Base-by-base conservation (phyloP, 768 basidiomycete species). In the Mycena haematopus region DNA sequence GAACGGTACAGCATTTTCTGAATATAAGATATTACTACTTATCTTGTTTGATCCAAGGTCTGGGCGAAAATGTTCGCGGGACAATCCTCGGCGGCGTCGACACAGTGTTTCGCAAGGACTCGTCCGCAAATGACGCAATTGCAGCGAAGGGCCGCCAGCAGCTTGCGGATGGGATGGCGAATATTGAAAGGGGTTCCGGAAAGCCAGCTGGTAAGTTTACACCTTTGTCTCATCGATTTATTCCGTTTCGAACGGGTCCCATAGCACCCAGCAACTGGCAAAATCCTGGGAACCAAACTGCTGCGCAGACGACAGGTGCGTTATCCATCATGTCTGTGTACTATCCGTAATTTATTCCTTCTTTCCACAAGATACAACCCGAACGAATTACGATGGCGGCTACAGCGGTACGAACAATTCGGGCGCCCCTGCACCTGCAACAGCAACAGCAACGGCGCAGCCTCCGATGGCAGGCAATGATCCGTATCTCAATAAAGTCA, bases 1-100 rank as follows among this genome's bases (percentile, higher is more conserved):
- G 14, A 51, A 67, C 36, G 66, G 66, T 59, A 42, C 19, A 10
- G 8, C 15, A 0, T 6, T 17, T n/a, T 15, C 8, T 14, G 3
- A 14, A 52, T 22, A 13, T 35, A 6, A 22, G 17, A 22, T 33
- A 6, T 24, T 29, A 24, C 21, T 2, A 7, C 29, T 9, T 31
- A 31, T 15, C 29, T 56, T 6, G 21, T 19, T 1, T 19, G 24
- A 17, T 22, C 15, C 17, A 19, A 65, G 63, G 63, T 9, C 9
- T 46, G 21, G 62, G 66, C 10, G 66, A 67, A 27, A 67, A 67
- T 52, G 51, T 67, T 2, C 66, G 66, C 36, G 66, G 66, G 22
- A 63, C 66, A 15, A 27, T 63, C 24, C 59, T 67, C 35, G 66
- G 66, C 46, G 66, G 62, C 27, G 66, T 63, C 29, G 66, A 67